Percentiles rank a stretch among this genome's conserved stretches.
These are phyloP conservation scores for Postia placenta DNA, from an alignment of 768 basidiomycete genomes.

Conservation along the genomic window DNA sequence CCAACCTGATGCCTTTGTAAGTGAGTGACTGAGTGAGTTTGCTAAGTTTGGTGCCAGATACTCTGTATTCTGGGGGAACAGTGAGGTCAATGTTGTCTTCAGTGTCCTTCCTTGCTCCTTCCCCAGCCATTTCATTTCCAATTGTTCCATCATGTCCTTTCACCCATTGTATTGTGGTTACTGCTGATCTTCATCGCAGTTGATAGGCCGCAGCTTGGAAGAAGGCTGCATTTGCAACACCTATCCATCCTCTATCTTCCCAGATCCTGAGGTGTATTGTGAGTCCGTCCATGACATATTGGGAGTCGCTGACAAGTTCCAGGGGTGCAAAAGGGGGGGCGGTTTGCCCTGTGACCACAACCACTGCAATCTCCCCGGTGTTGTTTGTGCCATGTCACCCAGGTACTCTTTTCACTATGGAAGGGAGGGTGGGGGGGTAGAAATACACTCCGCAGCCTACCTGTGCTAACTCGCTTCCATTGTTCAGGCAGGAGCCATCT, in stretches of 20 bases:
- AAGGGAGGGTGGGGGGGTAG: neutral
- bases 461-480: neutral
- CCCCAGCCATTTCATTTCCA: conserved; percentile 8
- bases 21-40: neutral
- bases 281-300: conserved; percentile 16
- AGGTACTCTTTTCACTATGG: neutral
- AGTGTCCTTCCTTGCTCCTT: neutral
- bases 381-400: neutral
- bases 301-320: conserved; percentile 19
- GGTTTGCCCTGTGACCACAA: conserved; percentile 3
- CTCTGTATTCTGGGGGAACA: neutral
- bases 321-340: conserved; percentile 3
- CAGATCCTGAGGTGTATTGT: conserved; percentile 12
- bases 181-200: neutral
- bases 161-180: conserved; percentile 8
- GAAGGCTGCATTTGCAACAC: neutral
- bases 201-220: neutral
- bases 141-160: conserved; percentile 7
- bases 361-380: conserved; percentile 14
- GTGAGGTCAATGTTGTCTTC: neutral
- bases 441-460: neutral
- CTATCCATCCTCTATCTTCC: conserved; percentile 5
- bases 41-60: neutral
- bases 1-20: neutral
- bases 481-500: neutral